Base-by-base conservation (phyloP, 768 basidiomycete species). In the Boletus eberwhitei region DNA sequence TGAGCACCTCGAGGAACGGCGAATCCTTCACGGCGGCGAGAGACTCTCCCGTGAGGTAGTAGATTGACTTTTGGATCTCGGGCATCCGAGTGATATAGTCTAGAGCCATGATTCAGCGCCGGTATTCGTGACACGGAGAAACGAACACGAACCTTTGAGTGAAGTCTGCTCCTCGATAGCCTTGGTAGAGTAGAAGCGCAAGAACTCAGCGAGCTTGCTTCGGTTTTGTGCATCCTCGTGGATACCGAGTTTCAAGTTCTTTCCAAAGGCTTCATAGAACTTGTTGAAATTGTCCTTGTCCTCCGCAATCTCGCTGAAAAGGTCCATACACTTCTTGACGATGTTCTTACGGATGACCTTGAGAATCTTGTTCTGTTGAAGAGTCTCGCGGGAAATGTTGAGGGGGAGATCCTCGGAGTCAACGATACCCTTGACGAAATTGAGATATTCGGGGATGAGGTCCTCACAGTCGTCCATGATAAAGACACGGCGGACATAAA, bases 381-480 rank as follows among this genome's bases (percentile, higher is more conserved):
- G 86, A 34, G 95, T 98, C 82, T 99, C 96, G 78, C 97, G 94
- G 41, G 97, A 98, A 76, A 99, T 98, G 85, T 99, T 99, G 71
- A 98, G 91, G 26, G 97, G 97, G 31, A 99, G 87, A 74, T 99
- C 97, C 79, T 99, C 97, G 32, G 96, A 98, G 82, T 99, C 96
- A 77, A 99, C 97, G 72, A 99, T 98, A 82, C 93, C 93, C 85
- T 97, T 97, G 79, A 98, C 86, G 74, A 98, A 98, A 83, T 98
- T 98, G 75, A 98, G 92, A 83, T 98, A 98, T 74, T 98, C 96
- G 64, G 96, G 96, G 70, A 96, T 98, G 71, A 97, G 80, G 69
- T 99, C 97, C 80, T 98, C 96, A 73, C 96, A 98, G 75, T 97
- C 95, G 77, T 99, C 97, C 93, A 97, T 98, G 84, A 99, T 98